Evolutionary conservation across 305 asterid genomes (phyloP).

Genomic region (Fraxinus sp.): DNA sequence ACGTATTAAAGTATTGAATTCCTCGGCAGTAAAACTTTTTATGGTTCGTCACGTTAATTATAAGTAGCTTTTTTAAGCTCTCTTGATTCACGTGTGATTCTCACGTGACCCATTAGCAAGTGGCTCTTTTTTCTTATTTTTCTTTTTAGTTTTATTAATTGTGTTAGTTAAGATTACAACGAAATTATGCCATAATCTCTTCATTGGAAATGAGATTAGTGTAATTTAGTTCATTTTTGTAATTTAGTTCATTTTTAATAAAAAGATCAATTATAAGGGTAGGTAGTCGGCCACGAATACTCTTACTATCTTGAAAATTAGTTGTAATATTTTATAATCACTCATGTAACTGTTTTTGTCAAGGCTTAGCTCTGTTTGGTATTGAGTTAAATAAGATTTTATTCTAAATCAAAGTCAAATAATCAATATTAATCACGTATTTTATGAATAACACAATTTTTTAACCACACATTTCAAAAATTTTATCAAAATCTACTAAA

Average conservation of each 20-base stretch:
- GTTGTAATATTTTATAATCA: background rate
- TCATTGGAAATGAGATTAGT: background rate
- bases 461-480: no score
- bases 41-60: background rate
- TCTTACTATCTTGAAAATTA: background rate
- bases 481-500: no score
- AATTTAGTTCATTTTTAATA: no score
- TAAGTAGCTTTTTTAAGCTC: background rate
- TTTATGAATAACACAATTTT: no score
- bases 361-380: background rate
- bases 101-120: background rate
- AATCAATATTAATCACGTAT: no score
- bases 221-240: background rate
- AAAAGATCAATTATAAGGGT: background rate
- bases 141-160: background rate
- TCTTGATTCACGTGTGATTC: background rate
- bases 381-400: no score
- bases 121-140: background rate
- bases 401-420: no score
- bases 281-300: background rate
- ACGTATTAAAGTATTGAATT: background rate
- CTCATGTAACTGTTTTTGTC: background rate
- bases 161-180: background rate
- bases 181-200: background rate
- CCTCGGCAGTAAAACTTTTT: background rate